These are phyloP conservation scores for Phoma sp. DNA, from an alignment of 2,329 filamentous ascomycete species.

Conservation along the genomic window DNA sequence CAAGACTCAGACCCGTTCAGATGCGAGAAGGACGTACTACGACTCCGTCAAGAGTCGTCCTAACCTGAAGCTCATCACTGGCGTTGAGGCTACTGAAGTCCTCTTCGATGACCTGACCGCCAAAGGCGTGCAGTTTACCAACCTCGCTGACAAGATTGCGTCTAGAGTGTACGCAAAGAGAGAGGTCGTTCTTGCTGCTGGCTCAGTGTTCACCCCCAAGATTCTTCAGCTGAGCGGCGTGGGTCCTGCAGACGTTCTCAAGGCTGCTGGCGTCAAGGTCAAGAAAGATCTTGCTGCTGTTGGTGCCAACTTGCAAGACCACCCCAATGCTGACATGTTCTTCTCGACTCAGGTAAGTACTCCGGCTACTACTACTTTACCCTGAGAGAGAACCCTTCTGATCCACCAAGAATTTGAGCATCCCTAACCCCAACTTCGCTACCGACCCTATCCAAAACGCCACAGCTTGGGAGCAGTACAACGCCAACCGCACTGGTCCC, in stretches of 20 bases:
- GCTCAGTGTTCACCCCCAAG: constrained; percentile 63
- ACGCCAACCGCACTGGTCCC: constrained; percentile 35
- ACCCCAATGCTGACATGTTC: constrained; percentile 29
- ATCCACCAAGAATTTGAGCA: too few relatives aligned
- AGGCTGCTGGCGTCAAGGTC: constrained; percentile 31
- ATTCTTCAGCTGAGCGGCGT: constrained; percentile 48
- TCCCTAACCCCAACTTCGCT: constrained; percentile 7
- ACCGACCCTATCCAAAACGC: constrained; percentile 35
- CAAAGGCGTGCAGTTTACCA: constrained; percentile 28
- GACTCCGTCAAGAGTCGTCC: constrained; percentile 29
- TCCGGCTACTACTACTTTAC: too few relatives aligned
- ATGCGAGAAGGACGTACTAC: constrained; percentile 39
- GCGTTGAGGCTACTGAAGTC: constrained; percentile 31
- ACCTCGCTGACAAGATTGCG: constrained; percentile 21
- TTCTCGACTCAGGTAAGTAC: constrained; percentile 23
- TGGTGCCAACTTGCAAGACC: constrained; percentile 45
- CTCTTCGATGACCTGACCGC: constrained; percentile 28
- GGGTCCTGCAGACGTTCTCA: constrained; percentile 32
- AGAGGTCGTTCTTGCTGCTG: constrained; percentile 68
- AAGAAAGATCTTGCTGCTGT: constrained; percentile 38
- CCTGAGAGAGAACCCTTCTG: too few relatives aligned
- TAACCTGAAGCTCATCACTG: constrained; percentile 31
- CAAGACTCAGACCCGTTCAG: constrained; percentile 41
- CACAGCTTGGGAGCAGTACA: constrained; percentile 36
- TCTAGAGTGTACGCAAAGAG: constrained; percentile 30